Evolutionary conservation across 176 grass and related monocot genomes (phyloP), one percentile per base, ranked within the genome.

Genomic region (Echinochloa phyllopogon): DNA sequence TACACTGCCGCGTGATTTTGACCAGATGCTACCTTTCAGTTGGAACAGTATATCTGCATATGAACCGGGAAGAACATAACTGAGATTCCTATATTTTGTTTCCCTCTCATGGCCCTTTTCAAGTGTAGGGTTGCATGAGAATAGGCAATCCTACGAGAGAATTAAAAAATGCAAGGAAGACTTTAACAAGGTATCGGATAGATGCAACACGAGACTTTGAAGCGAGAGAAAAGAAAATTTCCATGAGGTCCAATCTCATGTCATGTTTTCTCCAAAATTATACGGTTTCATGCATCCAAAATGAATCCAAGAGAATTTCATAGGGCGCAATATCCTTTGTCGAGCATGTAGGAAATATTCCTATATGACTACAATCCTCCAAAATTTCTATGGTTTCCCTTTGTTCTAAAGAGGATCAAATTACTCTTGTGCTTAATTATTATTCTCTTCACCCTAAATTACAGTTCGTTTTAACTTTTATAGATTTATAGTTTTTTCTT

Each of bases 1-100:
- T 14, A 71, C 8, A 60, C 80, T 72, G 59, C 37, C 44, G 41
- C 41, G 7, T 83, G 81, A 73, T 38, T 47, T 8, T 72, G 55
- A 60, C 53, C 24, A 37, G 24, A 24, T 16, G 72, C 51, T 66
- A 66, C 16, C 6, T 44, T 51, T 51, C 10, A 36, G 39, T 21
- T 44, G 49, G 23, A 85, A 57, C 36, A 51, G 48, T 42, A 51
- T 55, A 23, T 38, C 29, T 33, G 29, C 2, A 33, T 33, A 33
- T 33, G 25, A 37, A 21, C 10, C 29, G 3, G 24, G 24, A 58
- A 57, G 50, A 75, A 40, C 71, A 42, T 55, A 84, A 45, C 60
- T 29, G 33, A 84, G 13, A 8, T 40, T 3, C 58, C 21, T 21
- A 44, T 5, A 3, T n/a, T 8, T 51, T 69, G 27, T 33, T 51